A percentile compares a stretch with the other conserved stretches of the same genome.
phyloP scores from a whole-genome alignment of 371 early-diverging fungal species.

The Antonospora locustae region DNA sequence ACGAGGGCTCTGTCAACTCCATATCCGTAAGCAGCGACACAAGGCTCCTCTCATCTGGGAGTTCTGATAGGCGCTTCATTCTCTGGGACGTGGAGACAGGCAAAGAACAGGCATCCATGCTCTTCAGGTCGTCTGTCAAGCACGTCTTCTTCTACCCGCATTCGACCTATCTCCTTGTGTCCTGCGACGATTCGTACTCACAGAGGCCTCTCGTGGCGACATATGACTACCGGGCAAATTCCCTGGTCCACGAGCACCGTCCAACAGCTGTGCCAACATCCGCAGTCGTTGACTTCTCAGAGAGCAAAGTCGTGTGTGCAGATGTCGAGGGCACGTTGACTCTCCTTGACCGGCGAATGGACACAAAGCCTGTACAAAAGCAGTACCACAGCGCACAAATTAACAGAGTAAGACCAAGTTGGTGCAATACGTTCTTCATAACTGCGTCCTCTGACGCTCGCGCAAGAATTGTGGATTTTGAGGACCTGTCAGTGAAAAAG shows the following conservation, averaged over 20 bases:
- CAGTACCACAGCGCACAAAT: constrained; percentile 48
- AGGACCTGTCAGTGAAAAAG: constrained; percentile 28
- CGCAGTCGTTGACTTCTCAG: constrained; percentile 8
- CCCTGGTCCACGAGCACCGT: constrained; percentile 9
- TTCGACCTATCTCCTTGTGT: too few relatives aligned
- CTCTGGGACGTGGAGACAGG: constrained; percentile 65
- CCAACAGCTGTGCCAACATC: constrained; percentile 19
- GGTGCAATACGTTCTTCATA: constrained; percentile 52
- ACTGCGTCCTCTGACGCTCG: constrained; percentile 48
- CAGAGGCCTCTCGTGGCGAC: constrained; percentile 26
- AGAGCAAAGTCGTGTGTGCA: constrained; percentile 34
- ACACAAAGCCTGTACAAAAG: background rate
- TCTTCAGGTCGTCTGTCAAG: constrained; percentile 28
- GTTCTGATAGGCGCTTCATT: constrained; percentile 62
- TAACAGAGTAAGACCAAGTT: constrained; percentile 36
- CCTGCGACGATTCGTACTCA: constrained; percentile 43
- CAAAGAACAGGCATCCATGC: constrained; percentile 15
- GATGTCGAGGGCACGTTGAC: constrained; percentile 42
- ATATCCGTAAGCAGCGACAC: constrained; percentile 60
- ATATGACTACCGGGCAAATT: constrained; percentile 34
- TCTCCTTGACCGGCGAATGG: constrained; percentile 44
- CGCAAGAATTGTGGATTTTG: constrained; percentile 47
- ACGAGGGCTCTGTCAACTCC: constrained; percentile 63
- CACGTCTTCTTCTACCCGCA: constrained; percentile 32
- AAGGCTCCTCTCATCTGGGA: constrained; percentile 58